Evolutionary conservation across 306 rosid species (phyloP).

Genomic region (Aeschynomene evenia): DNA sequence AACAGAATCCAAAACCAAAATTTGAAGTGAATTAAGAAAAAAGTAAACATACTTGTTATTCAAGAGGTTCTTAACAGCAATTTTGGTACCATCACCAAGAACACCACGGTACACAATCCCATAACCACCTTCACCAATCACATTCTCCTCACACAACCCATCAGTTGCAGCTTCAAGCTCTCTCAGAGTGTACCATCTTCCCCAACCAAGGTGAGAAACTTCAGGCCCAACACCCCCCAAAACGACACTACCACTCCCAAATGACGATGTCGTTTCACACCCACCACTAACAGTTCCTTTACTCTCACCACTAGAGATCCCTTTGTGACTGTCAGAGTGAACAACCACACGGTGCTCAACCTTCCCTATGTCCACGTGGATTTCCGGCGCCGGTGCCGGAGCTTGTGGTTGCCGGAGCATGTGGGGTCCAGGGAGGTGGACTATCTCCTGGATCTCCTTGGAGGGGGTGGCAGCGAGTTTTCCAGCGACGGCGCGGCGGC

Average conservation of each 20-base stretch:
- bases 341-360: conserved; percentile 69
- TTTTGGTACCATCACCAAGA: conserved; percentile 69
- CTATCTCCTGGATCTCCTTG: conserved; percentile 79
- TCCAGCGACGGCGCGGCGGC: conserved; percentile 16
- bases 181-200: conserved; percentile 92
- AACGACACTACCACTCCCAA: conserved; percentile 59
- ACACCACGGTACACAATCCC: conserved; percentile 86
- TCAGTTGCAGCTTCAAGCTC: conserved; percentile 92
- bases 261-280: conserved; percentile 58
- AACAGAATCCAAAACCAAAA: neutral
- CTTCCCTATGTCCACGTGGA: conserved; percentile 68
- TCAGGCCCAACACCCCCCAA: conserved; percentile 46
- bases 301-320: conserved; percentile 82
- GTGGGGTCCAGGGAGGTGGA: conserved; percentile 56
- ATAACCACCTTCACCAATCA: conserved; percentile 97
- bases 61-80: conserved; percentile 93
- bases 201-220: conserved; percentile 98
- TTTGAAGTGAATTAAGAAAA: neutral
- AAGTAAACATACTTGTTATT: conserved; percentile 66
- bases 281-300: conserved; percentile 50
- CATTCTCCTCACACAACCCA: conserved; percentile 79
- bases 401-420: conserved; percentile 39
- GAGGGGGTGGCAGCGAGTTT: conserved; percentile 35
- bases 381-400: conserved; percentile 50
- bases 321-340: conserved; percentile 45